These are phyloP conservation scores for Arthrobotrys pseudoclavata DNA, from an alignment of 2,329 filamentous ascomycete species.

Conservation along the genomic window DNA sequence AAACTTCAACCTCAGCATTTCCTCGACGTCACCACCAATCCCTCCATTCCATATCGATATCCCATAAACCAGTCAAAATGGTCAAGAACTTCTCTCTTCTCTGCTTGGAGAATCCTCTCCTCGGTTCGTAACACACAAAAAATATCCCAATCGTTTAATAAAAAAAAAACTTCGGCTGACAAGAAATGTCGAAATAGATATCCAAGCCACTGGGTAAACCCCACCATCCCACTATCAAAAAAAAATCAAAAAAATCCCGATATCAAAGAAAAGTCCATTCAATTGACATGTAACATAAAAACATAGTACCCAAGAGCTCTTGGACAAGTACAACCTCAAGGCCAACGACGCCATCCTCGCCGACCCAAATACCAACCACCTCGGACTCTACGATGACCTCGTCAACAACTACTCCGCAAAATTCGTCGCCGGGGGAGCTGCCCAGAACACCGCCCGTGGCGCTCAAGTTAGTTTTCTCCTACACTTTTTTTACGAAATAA, in stretches of 20 bases:
- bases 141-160: too few species aligned
- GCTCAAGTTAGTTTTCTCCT: constrained; percentile 74
- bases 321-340: constrained; percentile 94
- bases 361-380: constrained; percentile 80
- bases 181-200: constrained; percentile 73
- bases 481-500: background rate
- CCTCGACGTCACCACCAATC: background rate
- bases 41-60: constrained; percentile 7
- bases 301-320: constrained; percentile 80
- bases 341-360: constrained; percentile 97
- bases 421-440: constrained; percentile 93
- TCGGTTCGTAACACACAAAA: constrained; percentile 72
- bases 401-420: constrained; percentile 92
- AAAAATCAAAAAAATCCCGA: constrained; percentile 10
- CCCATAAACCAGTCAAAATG: constrained; percentile 71
- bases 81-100: constrained; percentile 89
- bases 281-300: constrained; percentile 63
- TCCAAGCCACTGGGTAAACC: constrained; percentile 80
- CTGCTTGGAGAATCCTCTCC: constrained; percentile 95
- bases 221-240: background rate
- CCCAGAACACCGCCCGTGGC: constrained; percentile 96
- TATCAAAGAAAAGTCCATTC: constrained; percentile 27
- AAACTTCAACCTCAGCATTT: constrained; percentile 25
- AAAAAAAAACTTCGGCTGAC: background rate
- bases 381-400: constrained; percentile 90